phyloP scores from a whole-genome alignment of 768 basidiomycete genomes.

The Phanerodontia chrysosporium region DNA sequence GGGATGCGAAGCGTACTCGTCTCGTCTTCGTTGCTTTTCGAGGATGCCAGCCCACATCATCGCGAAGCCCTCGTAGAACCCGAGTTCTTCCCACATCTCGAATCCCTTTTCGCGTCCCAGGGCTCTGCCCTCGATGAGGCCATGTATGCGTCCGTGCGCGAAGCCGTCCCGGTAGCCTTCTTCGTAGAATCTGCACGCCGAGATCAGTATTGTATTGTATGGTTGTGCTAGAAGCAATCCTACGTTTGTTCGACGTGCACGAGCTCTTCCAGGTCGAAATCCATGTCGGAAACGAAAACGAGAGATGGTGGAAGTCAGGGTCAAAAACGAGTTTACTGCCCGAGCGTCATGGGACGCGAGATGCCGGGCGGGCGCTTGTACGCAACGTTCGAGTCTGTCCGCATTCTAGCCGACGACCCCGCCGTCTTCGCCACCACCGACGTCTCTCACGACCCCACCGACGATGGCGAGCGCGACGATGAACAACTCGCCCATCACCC shows the following conservation, averaged over 20 bases:
- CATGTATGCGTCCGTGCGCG: conserved; percentile 84
- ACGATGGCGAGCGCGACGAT: conserved; percentile 24
- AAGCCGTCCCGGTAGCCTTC: conserved; percentile 73
- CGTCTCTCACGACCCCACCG: not conserved
- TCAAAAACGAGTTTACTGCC: not conserved
- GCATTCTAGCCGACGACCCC: not conserved
- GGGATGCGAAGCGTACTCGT: conserved; percentile 41
- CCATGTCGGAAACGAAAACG: conserved; percentile 3
- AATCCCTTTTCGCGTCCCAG: conserved; percentile 88
- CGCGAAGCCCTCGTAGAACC: conserved; percentile 88
- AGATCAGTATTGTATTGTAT: not conserved
- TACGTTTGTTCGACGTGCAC: conserved; percentile 63
- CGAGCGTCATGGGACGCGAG: not conserved
- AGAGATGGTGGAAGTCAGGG: not conserved
- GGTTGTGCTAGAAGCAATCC: not conserved
- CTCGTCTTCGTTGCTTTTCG: conserved; percentile 33
- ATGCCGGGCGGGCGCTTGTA: not conserved
- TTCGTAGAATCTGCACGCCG: conserved; percentile 65
- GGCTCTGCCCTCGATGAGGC: conserved; percentile 85
- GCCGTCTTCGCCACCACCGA: not conserved
- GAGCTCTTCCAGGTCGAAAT: conserved; percentile 56
- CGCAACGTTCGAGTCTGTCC: not conserved
- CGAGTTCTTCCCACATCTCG: conserved; percentile 97
- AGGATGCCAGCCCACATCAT: conserved; percentile 59
- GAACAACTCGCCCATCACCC: conserved; percentile 40